These are phyloP conservation scores for Pseudonectria buxi DNA, from an alignment of 2,329 filamentous ascomycete species.

Conservation along the genomic window DNA sequence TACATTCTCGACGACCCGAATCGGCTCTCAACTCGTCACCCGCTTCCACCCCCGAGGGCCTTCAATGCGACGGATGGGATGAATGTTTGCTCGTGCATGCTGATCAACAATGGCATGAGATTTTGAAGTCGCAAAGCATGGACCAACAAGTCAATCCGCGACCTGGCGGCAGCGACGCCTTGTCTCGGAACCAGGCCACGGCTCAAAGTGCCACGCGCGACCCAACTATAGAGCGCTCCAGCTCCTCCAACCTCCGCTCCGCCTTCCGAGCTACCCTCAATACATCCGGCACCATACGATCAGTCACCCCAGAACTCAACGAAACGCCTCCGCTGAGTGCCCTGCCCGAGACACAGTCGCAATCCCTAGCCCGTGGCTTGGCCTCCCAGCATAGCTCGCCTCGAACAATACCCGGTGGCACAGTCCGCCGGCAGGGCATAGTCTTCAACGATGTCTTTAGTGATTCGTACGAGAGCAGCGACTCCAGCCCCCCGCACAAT, in stretches of 20 bases:
- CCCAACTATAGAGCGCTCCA: slow-evolving; percentile 29
- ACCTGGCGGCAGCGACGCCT: slow-evolving; percentile 31
- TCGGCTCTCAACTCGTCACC: slow-evolving; percentile 1
- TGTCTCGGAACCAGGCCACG: slow-evolving; percentile 27
- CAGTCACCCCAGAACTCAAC: slow-evolving; percentile 57
- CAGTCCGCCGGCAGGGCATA: slow-evolving; percentile 49
- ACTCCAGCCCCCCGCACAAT: slow-evolving; percentile 33
- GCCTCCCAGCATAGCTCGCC: slow-evolving; percentile 28
- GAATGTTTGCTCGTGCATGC: slow-evolving; percentile 30
- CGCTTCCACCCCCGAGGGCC: slow-evolving; percentile 5
- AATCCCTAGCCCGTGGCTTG: slow-evolving; percentile 17
- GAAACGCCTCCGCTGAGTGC: slow-evolving; percentile 26
- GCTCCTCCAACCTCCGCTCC: slow-evolving; percentile 29
- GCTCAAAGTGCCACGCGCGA: slow-evolving; percentile 23
- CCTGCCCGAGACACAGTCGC: slow-evolving; percentile 13
- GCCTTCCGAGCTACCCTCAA: slow-evolving; percentile 25
- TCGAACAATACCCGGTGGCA: slow-evolving; percentile 25
- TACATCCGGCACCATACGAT: slow-evolving; percentile 46
- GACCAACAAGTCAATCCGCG: slow-evolving; percentile 34
- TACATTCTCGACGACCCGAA: slow-evolving; percentile 4
- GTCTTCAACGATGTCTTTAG: slow-evolving; percentile 53
- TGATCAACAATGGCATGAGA: slow-evolving; percentile 39
- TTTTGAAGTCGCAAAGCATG: slow-evolving; percentile 39
- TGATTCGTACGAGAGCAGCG: slow-evolving; percentile 41
- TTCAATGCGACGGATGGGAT: slow-evolving; percentile 24